These are phyloP conservation scores for Suhomyces taliae DNA, from an alignment of 1,139 yeast species.

Conservation along the genomic window DNA sequence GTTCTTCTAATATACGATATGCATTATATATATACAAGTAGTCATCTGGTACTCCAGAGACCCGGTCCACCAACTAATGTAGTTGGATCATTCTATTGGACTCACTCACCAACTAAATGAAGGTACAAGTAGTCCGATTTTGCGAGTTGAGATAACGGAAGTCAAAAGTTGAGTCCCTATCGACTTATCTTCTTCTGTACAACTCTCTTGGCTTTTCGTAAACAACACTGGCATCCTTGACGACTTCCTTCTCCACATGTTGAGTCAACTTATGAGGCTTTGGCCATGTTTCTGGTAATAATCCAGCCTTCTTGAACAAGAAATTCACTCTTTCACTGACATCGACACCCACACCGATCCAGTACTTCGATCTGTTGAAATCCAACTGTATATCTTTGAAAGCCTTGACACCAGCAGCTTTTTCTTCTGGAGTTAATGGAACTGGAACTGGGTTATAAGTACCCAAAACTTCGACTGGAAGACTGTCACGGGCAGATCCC, in stretches of 20 bases:
- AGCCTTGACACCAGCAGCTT: conserved; percentile 54
- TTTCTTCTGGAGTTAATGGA: conserved; percentile 63
- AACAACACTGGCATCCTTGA: conserved; percentile 27
- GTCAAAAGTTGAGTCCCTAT: background rate
- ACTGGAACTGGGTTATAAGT: conserved; percentile 85
- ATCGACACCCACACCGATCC: conserved; percentile 99
- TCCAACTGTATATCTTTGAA: conserved; percentile 80
- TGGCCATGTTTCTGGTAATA: conserved; percentile 77
- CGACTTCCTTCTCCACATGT: conserved; percentile 30
- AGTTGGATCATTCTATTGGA: background rate
- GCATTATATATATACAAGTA: background rate
- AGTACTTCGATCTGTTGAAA: conserved; percentile 88
- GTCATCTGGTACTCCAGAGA: background rate
- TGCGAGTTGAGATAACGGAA: too few relatives aligned
- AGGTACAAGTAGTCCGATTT: background rate
- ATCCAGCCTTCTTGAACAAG: conserved; percentile 75
- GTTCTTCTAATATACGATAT: background rate
- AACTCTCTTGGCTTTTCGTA: conserved; percentile 36
- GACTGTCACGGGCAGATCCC: conserved; percentile 69
- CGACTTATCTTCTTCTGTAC: conserved; percentile 31
- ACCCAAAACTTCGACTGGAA: conserved; percentile 94
- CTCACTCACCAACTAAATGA: too few relatives aligned
- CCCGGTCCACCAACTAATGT: background rate
- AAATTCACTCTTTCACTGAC: conserved; percentile 82
- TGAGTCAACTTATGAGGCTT: conserved; percentile 38